Evolutionary conservation across 2,329 filamentous ascomycete species (phyloP).

Genomic region (Dactylellina haptotyla): DNA sequence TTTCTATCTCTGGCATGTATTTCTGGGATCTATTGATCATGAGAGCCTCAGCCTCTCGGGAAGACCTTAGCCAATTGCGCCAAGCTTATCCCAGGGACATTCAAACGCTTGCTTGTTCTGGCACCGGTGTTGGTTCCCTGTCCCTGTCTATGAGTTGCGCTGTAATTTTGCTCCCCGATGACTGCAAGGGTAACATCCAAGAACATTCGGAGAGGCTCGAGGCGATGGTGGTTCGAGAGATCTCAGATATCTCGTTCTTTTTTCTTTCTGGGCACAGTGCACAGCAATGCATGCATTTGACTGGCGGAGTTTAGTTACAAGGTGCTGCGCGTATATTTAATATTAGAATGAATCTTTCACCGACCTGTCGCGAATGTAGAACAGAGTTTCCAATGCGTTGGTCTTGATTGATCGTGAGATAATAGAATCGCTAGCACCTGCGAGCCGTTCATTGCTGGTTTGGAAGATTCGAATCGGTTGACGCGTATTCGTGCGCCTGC

Average conservation of each 20-base stretch:
- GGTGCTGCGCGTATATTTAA: not conserved
- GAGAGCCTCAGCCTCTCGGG: constrained; percentile 51
- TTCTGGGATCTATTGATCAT: constrained; percentile 48
- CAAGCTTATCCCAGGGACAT: constrained; percentile 30
- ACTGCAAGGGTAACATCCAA: constrained; percentile 13
- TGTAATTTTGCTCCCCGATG: constrained; percentile 27
- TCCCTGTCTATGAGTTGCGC: constrained; percentile 12
- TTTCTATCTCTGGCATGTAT: constrained; percentile 24
- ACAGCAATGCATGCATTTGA: not conserved
- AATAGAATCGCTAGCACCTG: no score
- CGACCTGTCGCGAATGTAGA: not conserved
- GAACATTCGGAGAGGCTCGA: constrained; percentile 28
- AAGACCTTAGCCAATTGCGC: constrained; percentile 19
- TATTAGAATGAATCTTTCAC: constrained; percentile 3
- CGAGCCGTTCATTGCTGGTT: not conserved
- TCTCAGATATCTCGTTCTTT: not conserved
- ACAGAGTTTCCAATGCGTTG: not conserved
- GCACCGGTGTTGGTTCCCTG: constrained; percentile 23
- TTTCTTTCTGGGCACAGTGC: not conserved
- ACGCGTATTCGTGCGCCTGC: constrained; percentile 34
- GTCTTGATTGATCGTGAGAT: no score
- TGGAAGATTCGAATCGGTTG: constrained; percentile 9
- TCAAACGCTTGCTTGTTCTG: constrained; percentile 45
- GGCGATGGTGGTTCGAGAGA: not conserved
- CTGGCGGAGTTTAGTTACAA: not conserved